These are phyloP conservation scores for Neoboletus brunneissimus DNA, from an alignment of 768 basidiomycete species.

Conservation along the genomic window DNA sequence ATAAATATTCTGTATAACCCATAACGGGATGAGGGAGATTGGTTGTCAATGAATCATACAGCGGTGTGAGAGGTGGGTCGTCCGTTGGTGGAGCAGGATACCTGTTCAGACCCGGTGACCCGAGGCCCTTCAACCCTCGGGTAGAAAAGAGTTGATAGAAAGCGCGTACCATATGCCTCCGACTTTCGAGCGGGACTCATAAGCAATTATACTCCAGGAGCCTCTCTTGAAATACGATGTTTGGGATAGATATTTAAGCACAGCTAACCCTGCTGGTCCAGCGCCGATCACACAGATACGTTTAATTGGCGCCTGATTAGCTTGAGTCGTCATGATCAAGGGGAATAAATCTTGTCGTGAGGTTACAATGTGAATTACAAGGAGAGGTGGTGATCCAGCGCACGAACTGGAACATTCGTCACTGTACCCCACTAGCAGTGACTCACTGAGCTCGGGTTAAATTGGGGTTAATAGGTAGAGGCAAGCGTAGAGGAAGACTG, in stretches of 20 bases:
- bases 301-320: conserved; percentile 20
- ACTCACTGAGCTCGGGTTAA: not conserved
- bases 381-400: not conserved
- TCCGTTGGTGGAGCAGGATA: conserved; percentile 49
- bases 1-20: conserved; percentile 60
- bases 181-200: conserved; percentile 61
- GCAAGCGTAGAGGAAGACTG: too few relatives aligned
- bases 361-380: not conserved
- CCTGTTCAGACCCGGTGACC: conserved; percentile 36
- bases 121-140: not conserved
- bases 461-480: not conserved
- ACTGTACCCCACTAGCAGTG: not conserved
- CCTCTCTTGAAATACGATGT: conserved; percentile 53
- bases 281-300: conserved; percentile 72
- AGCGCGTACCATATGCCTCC: conserved; percentile 74
- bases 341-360: not conserved
- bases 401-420: not conserved
- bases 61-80: conserved; percentile 59
- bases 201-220: conserved; percentile 60
- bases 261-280: conserved; percentile 71
- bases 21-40: conserved; percentile 80
- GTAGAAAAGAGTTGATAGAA: not conserved
- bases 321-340: conserved; percentile 5
- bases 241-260: conserved; percentile 63
- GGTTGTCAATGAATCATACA: conserved; percentile 80